Percentiles rank a stretch among this genome's conserved stretches.
phyloP scores from a whole-genome alignment of 305 asterid genomes.

The Solanum hybrid region DNA sequence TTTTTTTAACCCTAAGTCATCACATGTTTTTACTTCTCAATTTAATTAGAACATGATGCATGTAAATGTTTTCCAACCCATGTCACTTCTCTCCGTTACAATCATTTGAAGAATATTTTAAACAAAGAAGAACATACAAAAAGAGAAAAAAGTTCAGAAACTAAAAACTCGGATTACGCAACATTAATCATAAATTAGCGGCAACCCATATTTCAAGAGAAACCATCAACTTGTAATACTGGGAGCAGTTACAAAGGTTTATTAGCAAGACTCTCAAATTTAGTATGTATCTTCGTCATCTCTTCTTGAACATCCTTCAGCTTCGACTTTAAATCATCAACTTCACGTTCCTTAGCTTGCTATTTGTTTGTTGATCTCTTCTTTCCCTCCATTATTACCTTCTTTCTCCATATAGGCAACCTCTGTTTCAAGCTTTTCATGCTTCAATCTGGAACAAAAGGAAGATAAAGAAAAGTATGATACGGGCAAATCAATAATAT shows the following conservation, averaged over 20 bases:
- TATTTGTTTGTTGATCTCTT: constrained; percentile 29
- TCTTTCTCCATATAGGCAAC: constrained; percentile 4
- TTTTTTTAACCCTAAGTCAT: not conserved
- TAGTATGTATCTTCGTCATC: not conserved
- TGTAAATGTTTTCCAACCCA: not conserved
- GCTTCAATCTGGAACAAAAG: not conserved
- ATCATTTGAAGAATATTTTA: not conserved
- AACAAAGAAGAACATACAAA: not conserved
- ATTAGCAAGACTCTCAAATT: not conserved
- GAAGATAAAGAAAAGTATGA: no score
- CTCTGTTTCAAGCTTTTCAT: constrained; percentile 21
- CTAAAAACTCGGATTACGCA: not conserved
- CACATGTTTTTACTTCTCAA: not conserved
- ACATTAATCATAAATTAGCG: not conserved
- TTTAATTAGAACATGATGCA: not conserved
- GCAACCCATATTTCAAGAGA: not conserved
- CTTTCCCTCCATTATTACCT: constrained; percentile 27
- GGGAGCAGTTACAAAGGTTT: not conserved
- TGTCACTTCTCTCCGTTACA: not conserved
- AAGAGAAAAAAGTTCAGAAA: not conserved
- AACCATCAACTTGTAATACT: not conserved
- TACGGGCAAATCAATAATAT: not conserved
- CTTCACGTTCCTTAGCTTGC: constrained; percentile 19
- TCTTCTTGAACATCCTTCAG: constrained; percentile 13
- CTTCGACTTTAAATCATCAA: constrained; percentile 21